Evolutionary conservation across 2,329 filamentous ascomycete species (phyloP).

Genomic region (Cercospora sp.): DNA sequence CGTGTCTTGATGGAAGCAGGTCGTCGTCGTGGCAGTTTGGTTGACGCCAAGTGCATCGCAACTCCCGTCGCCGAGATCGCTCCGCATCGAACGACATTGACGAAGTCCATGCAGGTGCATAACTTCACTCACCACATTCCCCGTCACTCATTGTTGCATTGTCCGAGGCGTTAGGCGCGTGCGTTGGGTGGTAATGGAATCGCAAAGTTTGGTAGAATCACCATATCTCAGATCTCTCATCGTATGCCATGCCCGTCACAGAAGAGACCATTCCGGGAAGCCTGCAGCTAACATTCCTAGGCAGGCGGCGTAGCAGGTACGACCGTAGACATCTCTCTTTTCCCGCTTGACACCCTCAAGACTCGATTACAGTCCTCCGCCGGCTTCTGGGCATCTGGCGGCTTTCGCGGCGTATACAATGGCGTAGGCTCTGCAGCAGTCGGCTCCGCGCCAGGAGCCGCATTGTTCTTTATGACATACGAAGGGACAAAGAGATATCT

Average conservation of each 20-base stretch:
- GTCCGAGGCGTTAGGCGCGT: slow-evolving; percentile 1
- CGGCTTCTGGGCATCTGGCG: slow-evolving; percentile 78
- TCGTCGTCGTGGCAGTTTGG: neutral
- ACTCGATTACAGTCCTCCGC: slow-evolving; percentile 85
- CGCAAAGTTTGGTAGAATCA: slow-evolving; percentile 41
- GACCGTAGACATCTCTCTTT: slow-evolving; percentile 94
- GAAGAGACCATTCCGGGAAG: neutral
- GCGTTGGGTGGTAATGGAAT: slow-evolving; percentile 1
- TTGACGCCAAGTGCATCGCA: neutral
- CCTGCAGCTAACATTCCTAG: slow-evolving; percentile 40
- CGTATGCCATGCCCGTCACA: slow-evolving; percentile 36
- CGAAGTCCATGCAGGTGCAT: neutral
- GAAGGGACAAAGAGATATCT: slow-evolving; percentile 33
- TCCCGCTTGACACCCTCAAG: slow-evolving; percentile 97
- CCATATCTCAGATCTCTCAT: slow-evolving; percentile 51
- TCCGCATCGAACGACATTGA: neutral
- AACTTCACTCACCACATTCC: neutral
- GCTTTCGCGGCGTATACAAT: slow-evolving; percentile 88
- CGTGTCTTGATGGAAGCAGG: neutral
- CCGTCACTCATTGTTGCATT: slow-evolving; percentile 8
- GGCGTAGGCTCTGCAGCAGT: slow-evolving; percentile 87
- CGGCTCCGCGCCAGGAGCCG: slow-evolving; percentile 88
- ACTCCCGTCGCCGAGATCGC: slow-evolving; percentile 6
- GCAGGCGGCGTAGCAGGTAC: slow-evolving; percentile 91
- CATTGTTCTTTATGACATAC: slow-evolving; percentile 75